These are phyloP conservation scores for Hansfordia pulvinata DNA, from an alignment of 2,329 filamentous ascomycete species.

Conservation along the genomic window DNA sequence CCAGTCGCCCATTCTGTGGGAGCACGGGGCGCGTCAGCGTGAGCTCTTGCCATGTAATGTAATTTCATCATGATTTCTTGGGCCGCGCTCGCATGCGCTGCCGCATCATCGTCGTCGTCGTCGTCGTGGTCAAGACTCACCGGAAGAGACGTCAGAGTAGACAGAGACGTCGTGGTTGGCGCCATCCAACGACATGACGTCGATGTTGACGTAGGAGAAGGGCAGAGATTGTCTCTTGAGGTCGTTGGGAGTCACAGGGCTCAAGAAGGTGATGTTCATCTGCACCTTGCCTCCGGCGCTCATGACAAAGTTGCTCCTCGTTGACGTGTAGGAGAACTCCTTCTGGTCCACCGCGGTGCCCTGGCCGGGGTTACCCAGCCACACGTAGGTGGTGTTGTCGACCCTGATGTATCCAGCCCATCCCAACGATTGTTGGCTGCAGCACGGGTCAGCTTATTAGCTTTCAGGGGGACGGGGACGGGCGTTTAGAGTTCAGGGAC, in stretches of 20 bases:
- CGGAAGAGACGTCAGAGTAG: slow-evolving; percentile 60
- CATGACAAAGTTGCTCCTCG: slow-evolving; percentile 56
- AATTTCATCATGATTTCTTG: too few relatives aligned
- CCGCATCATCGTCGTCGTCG: too few relatives aligned
- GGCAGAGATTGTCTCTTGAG: slow-evolving; percentile 52
- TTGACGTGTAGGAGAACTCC: slow-evolving; percentile 57
- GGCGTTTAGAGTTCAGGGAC: too few relatives aligned
- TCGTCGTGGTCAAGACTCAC: slow-evolving; percentile 28
- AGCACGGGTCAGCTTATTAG: too few relatives aligned
- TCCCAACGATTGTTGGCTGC: slow-evolving; percentile 39
- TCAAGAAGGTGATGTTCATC: slow-evolving; percentile 58
- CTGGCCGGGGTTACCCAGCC: slow-evolving; percentile 45
- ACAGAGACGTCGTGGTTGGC: slow-evolving; percentile 49
- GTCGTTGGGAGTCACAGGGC: slow-evolving; percentile 55
- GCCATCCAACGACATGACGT: slow-evolving; percentile 49
- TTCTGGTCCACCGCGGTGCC: slow-evolving; percentile 42
- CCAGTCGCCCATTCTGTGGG: slow-evolving; percentile 57
- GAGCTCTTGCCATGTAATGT: too few relatives aligned
- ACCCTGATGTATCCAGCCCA: slow-evolving; percentile 61
- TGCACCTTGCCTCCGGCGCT: slow-evolving; percentile 45
- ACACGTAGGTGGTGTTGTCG: slow-evolving; percentile 48
- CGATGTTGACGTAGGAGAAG: slow-evolving; percentile 57
- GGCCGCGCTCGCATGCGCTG: too few relatives aligned
- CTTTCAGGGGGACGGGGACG: too few relatives aligned
- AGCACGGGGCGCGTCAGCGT: slow-evolving; percentile 3